Evolutionary conservation across 371 early-diverging fungal genomes (phyloP), one percentile per base, ranked within the genome.

Genomic region (Sporodiniella umbellata): DNA sequence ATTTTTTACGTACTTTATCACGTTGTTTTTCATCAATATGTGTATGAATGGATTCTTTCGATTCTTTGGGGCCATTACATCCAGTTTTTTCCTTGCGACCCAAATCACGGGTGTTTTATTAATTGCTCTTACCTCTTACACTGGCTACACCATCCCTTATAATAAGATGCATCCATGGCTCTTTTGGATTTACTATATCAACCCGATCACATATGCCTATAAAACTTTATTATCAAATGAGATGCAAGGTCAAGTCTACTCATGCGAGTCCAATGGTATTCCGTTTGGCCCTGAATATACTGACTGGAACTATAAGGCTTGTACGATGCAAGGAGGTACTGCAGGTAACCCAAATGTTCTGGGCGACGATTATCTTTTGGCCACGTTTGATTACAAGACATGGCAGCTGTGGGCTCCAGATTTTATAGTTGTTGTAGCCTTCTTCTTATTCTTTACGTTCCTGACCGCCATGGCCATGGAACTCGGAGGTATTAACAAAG

Each of bases 121-220:
- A 5, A 48, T 87, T 47, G 66, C 80, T 18, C 56, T 71, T 43
- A 69, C 81, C 42, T 51, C 81, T n/a, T 81, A 85, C 51, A 70
- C 70, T 51, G 86, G 88, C 22, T 87, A 84, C 42, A 64, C 79
- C 42, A 75, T 84, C 35, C 83, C 84, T 17, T 76, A 76, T 39
- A 47, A 40, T 1, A 44, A 67, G 3, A 85, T 89, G 85, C 80
- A 84, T 56, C 83, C 80, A 25, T 86, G 84, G 82, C 66, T 88
- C 17, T 70, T 70, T 48, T 87, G 86, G 88, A 75, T 87, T 26
- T 82, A 76, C 17, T 87, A 80, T 75, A 74, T 85, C 42, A 81
- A 78, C 46, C 81, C 88, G 3, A 58, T 87, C 14, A 71, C 83
- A 0, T 86, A 85, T 54, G 83, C 78, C 0, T 78, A 75, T 56